These are phyloP conservation scores for Pezicula radicicola DNA, from an alignment of 2,329 filamentous ascomycete genomes.

Conservation along the genomic window DNA sequence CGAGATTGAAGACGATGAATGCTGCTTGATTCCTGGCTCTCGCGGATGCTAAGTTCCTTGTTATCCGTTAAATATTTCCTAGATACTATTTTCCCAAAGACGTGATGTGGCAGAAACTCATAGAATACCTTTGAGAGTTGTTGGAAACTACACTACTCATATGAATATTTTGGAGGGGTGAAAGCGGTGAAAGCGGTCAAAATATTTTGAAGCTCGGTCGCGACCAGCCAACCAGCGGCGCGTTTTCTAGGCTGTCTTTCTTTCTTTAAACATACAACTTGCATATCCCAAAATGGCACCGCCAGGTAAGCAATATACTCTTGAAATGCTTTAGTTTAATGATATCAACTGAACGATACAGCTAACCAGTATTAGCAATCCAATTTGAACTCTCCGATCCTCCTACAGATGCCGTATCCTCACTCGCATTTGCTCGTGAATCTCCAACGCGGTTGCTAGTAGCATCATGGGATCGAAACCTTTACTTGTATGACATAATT, in stretches of 20 bases:
- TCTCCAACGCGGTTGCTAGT: constrained; percentile 78
- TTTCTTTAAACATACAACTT: neutral
- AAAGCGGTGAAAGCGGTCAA: neutral
- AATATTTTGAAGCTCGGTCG: neutral
- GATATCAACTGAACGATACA: neutral
- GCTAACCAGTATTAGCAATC: constrained; percentile 42
- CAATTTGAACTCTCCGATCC: constrained; percentile 83
- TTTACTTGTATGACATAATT: constrained; percentile 82
- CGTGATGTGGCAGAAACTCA: neutral
- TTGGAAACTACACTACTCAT: neutral
- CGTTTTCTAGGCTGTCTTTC: neutral
- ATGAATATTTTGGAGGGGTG: constrained; percentile 1
- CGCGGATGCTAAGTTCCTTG: no score
- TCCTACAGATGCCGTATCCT: constrained; percentile 83
- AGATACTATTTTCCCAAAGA: neutral
- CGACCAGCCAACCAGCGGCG: neutral
- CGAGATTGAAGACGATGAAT: no score
- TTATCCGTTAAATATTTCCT: neutral
- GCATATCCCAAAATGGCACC: constrained; percentile 11
- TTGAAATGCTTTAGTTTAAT: neutral
- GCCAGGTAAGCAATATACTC: constrained; percentile 32
- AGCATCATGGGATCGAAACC: constrained; percentile 89
- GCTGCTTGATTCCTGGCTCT: no score
- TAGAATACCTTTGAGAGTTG: neutral
- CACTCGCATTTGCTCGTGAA: constrained; percentile 78